These are phyloP conservation scores for Eucalyptus rudis DNA, from an alignment of 345 rosid genomes.

Conservation along the genomic window DNA sequence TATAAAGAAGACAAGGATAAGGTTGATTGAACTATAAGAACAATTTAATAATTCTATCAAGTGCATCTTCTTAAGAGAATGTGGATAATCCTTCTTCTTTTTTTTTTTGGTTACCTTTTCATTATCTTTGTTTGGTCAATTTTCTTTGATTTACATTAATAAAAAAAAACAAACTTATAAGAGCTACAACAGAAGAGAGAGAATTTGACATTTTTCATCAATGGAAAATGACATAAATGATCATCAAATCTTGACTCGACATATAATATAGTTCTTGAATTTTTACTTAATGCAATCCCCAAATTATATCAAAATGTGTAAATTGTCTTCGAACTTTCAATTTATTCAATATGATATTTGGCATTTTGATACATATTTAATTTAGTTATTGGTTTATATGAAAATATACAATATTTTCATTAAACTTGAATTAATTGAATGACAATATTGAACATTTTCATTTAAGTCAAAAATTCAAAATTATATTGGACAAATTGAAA, in stretches of 20 bases:
- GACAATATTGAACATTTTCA: too few relatives aligned
- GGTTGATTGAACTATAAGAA: neutral
- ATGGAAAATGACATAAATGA: too few relatives aligned
- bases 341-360: too few relatives aligned
- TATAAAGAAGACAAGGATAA: neutral
- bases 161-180: neutral
- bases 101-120: neutral
- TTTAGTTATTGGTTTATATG: too few relatives aligned
- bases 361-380: rapidly evolving
- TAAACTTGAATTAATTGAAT: neutral
- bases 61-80: neutral
- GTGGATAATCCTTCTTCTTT: neutral
- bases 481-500: too few relatives aligned
- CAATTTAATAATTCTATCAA: neutral
- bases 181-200: neutral
- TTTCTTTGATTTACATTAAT: neutral
- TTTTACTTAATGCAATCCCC: too few relatives aligned
- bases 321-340: rapidly evolving
- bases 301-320: too few relatives aligned
- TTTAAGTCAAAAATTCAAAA: too few relatives aligned
- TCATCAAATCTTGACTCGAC: neutral
- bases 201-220: neutral
- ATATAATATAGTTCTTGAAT: rapidly evolving
- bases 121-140: neutral
- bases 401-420: too few relatives aligned